phyloP scores from a whole-genome alignment of 1,284 basidiomycete genomes.

The Athelia psychrophila region DNA sequence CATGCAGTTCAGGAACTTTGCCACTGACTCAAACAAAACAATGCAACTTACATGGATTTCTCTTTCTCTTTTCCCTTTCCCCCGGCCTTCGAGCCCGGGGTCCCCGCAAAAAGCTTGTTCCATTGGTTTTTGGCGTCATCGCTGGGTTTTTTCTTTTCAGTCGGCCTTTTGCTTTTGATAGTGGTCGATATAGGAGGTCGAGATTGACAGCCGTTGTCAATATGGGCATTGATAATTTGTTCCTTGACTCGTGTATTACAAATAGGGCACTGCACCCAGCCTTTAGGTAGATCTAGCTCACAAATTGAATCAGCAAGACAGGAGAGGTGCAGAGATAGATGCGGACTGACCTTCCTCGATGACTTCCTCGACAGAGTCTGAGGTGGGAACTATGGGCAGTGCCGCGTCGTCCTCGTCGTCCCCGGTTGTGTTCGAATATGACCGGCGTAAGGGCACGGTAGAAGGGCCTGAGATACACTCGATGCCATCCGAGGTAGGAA shows the following conservation, averaged over 20 bases:
- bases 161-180: constrained; percentile 16
- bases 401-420: neutral
- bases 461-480: constrained; percentile 23
- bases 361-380: neutral
- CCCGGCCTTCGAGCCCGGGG: constrained; percentile 13
- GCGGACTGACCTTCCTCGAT: neutral
- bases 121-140: constrained; percentile 35
- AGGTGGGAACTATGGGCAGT: neutral
- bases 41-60: constrained; percentile 30
- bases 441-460: neutral
- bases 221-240: constrained; percentile 52
- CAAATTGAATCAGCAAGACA: neutral
- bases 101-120: constrained; percentile 45
- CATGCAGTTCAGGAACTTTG: constrained; percentile 7
- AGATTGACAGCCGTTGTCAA: constrained; percentile 51
- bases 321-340: neutral
- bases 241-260: constrained; percentile 45
- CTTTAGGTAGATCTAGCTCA: constrained; percentile 20
- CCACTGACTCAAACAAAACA: neutral
- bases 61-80: constrained; percentile 45
- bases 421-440: neutral
- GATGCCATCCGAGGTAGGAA: constrained; percentile 16
- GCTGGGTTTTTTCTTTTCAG: constrained; percentile 23
- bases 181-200: constrained; percentile 12
- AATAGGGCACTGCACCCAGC: constrained; percentile 51